A percentile compares a stretch with the other conserved stretches of the same genome.
phyloP scores from a whole-genome alignment of 2,329 filamentous ascomycete species.

The Colletotrichum costaricense region DNA sequence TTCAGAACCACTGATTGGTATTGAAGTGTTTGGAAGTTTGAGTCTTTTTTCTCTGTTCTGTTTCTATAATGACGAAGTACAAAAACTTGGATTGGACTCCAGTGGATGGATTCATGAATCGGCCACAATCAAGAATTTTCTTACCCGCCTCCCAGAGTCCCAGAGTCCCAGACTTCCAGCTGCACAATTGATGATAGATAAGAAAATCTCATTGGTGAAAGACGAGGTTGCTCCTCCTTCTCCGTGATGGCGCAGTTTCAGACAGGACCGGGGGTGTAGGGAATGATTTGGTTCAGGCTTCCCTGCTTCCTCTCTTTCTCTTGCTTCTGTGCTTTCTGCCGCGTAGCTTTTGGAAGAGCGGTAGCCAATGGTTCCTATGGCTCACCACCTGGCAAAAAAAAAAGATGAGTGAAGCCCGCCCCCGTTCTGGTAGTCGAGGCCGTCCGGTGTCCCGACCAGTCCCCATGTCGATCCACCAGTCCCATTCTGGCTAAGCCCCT shows the following conservation, averaged over 20 bases:
- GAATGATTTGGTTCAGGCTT: constrained; percentile 17
- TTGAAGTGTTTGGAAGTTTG: background rate
- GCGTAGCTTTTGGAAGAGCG: constrained; percentile 6
- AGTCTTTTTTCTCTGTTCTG: background rate
- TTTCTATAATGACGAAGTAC: background rate
- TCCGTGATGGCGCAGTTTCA: constrained; percentile 35
- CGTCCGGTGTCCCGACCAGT: background rate
- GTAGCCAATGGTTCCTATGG: constrained; percentile 10
- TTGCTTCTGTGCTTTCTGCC: background rate
- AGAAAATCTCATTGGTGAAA: background rate
- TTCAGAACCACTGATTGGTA: background rate
- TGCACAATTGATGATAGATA: background rate
- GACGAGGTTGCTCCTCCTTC: constrained; percentile 8
- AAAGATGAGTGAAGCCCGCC: constrained; percentile 4
- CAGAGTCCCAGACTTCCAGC: background rate
- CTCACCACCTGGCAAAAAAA: background rate
- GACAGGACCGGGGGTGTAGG: constrained; percentile 18
- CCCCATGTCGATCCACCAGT: constrained; percentile 6
- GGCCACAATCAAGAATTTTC: background rate
- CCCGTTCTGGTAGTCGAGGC: constrained; percentile 9
- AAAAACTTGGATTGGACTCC: background rate
- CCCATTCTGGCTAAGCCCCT: background rate
- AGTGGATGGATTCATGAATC: background rate
- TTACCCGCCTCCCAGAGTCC: background rate
- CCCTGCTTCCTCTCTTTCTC: background rate